These are phyloP conservation scores for Lentithecium fluviatile DNA, from an alignment of 495 filamentous ascomycete genomes.

Conservation along the genomic window DNA sequence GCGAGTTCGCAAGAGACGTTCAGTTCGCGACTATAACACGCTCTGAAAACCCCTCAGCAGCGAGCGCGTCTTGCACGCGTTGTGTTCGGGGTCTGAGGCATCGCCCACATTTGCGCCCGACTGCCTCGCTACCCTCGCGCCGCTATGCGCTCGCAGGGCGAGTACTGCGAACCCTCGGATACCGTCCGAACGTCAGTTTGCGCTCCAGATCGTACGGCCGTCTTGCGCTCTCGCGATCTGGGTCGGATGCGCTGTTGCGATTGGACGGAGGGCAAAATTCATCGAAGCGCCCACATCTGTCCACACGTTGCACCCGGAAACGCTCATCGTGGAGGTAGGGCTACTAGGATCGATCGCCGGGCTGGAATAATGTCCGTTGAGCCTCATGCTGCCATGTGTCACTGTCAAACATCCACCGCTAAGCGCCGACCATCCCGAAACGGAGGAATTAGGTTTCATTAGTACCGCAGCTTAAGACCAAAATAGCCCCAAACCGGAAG, in stretches of 20 bases:
- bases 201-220: conserved; percentile 1
- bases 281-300: conserved; percentile 26
- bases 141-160: neutral
- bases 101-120: conserved; percentile 23
- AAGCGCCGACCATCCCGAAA: conserved; percentile 17
- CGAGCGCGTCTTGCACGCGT: conserved; percentile 17
- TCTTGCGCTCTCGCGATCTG: conserved; percentile 1
- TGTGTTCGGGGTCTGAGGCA: conserved; percentile 28
- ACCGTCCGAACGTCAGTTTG: conserved; percentile 27
- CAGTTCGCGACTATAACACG: conserved; percentile 36
- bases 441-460: conserved; percentile 24
- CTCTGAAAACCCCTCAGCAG: conserved; percentile 23
- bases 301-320: conserved; percentile 26
- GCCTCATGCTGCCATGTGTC: conserved; percentile 31
- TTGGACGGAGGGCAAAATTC: conserved; percentile 10
- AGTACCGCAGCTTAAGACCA: conserved; percentile 14
- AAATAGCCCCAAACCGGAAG: conserved; percentile 25
- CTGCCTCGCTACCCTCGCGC: neutral
- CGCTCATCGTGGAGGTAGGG: conserved; percentile 16
- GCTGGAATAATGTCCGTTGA: conserved; percentile 19
- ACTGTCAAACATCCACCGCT: conserved; percentile 25
- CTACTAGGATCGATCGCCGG: neutral
- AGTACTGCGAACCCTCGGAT: neutral
- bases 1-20: neutral
- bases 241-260: neutral